Percentiles rank a stretch among this genome's conserved stretches.
These are phyloP conservation scores for Yamadazyma sp. DNA, from an alignment of 1,139 yeast species.

Conservation along the genomic window DNA sequence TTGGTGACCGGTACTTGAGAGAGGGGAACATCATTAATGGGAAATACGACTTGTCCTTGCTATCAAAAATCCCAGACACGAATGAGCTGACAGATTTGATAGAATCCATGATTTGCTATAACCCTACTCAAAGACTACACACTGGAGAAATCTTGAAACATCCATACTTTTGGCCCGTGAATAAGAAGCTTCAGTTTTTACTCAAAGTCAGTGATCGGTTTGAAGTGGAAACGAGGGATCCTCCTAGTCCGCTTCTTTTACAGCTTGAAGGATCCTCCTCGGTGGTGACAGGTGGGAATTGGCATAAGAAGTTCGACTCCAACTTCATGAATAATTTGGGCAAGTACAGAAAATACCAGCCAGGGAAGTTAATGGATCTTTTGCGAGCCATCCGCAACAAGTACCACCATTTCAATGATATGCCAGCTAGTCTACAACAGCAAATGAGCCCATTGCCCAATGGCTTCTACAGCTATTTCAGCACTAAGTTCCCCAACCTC, in stretches of 20 bases:
- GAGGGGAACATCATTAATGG: slow-evolving; percentile 87
- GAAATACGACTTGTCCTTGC: slow-evolving; percentile 51
- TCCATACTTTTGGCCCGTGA: slow-evolving; percentile 85
- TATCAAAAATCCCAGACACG: slow-evolving; percentile 43
- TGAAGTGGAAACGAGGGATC: slow-evolving; percentile 85
- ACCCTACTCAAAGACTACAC: slow-evolving; percentile 74
- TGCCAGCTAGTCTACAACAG: slow-evolving; percentile 61
- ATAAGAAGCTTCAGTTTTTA: slow-evolving; percentile 76
- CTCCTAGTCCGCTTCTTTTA: slow-evolving; percentile 67
- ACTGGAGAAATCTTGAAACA: slow-evolving; percentile 70
- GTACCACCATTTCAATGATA: slow-evolving; percentile 88
- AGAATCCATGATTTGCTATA: slow-evolving; percentile 62
- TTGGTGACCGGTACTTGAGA: slow-evolving; percentile 83
- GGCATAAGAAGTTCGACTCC: slow-evolving; percentile 75
- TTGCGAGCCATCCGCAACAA: slow-evolving; percentile 89
- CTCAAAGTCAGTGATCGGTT: slow-evolving; percentile 87
- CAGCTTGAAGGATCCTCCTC: slow-evolving; percentile 59
- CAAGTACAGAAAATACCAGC: slow-evolving; percentile 84
- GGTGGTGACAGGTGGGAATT: slow-evolving; percentile 61
- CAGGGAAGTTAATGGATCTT: slow-evolving; percentile 76
- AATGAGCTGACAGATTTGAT: slow-evolving; percentile 75
- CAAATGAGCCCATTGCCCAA: slow-evolving; percentile 79
- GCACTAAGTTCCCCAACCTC: slow-evolving; percentile 70
- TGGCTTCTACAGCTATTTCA: slow-evolving; percentile 79
- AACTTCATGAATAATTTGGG: slow-evolving; percentile 81